Evolutionary conservation across 176 grass and related monocot species (phyloP).

Genomic region (Aegilops tauschii): DNA sequence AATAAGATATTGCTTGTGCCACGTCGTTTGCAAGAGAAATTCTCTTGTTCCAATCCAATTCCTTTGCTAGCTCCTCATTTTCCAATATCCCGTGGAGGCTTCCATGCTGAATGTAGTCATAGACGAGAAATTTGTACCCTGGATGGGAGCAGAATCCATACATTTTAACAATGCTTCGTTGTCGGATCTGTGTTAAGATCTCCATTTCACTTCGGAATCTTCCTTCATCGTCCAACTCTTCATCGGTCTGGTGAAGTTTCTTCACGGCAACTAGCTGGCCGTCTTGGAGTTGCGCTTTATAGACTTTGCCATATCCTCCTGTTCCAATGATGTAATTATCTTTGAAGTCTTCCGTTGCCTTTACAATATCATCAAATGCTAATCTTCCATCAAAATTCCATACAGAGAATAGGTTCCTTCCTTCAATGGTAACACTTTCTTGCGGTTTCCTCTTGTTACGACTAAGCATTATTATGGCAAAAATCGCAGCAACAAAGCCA

Average conservation of each 20-base stretch:
- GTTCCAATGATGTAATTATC: constrained; percentile 7
- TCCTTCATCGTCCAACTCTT: neutral
- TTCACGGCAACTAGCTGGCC: neutral
- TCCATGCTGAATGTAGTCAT: neutral
- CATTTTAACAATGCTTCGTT: neutral
- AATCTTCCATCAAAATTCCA: constrained; percentile 21
- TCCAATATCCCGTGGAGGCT: neutral
- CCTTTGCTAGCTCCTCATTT: neutral
- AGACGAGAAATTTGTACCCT: neutral
- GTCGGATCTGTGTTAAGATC: neutral
- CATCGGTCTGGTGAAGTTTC: neutral
- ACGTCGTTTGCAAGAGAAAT: neutral
- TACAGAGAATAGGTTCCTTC: neutral
- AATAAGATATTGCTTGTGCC: neutral
- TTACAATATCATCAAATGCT: constrained; percentile 8
- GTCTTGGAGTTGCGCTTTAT: neutral
- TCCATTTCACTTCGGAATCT: neutral
- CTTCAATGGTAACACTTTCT: neutral
- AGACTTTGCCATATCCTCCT: neutral
- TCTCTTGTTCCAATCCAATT: neutral
- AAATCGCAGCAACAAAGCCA: neutral
- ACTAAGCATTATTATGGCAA: neutral
- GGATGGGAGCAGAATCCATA: constrained; percentile 13
- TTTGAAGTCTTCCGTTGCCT: constrained; percentile 4
- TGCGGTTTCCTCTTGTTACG: neutral